Conservation (phyloP, 2,329 filamentous ascomycete species). For the Parastagonospora avenae region DNA sequence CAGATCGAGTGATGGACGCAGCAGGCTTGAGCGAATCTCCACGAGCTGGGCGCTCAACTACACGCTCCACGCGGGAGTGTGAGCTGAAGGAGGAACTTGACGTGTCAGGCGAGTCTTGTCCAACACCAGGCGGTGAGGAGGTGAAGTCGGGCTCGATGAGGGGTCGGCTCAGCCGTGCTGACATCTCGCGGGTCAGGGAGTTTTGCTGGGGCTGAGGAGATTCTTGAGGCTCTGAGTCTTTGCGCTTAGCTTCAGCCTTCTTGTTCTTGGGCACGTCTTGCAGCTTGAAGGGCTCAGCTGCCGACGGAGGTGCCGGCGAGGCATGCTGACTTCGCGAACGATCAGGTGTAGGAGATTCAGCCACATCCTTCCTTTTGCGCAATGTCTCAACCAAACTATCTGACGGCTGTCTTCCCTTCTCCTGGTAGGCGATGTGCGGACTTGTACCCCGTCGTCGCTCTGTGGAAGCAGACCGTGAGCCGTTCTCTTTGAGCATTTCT, state of each 20-base stretch:
- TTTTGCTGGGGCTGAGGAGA: constrained; percentile 36
- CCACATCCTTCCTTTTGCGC: constrained; percentile 51
- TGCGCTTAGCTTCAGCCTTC: constrained; percentile 53
- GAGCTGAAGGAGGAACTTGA: constrained; percentile 47
- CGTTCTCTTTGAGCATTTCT: constrained; percentile 49
- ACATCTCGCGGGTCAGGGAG: constrained; percentile 49
- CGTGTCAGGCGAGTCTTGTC: constrained; percentile 40
- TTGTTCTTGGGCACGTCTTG: constrained; percentile 78
- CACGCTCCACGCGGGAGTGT: constrained; percentile 31
- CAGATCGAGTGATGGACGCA: constrained; percentile 62
- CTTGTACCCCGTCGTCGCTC: constrained; percentile 59
- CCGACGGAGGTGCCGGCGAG: constrained; percentile 39
- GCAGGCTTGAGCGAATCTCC: constrained; percentile 64
- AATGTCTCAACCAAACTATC: constrained; percentile 64
- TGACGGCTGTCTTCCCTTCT: constrained; percentile 72
- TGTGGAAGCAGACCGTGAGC: constrained; percentile 53
- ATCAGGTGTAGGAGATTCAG: constrained; percentile 51
- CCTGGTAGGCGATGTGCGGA: constrained; percentile 91
- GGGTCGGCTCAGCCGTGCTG: constrained; percentile 39
- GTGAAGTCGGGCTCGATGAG: constrained; percentile 41
- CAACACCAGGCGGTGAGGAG: constrained; percentile 47
- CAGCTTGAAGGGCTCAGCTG: constrained; percentile 66
- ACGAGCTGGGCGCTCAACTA: constrained; percentile 57
- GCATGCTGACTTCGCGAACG: constrained; percentile 51
- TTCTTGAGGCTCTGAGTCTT: constrained; percentile 52